Evolutionary conservation across 2,329 filamentous ascomycete species (phyloP), one percentile per base, ranked within the genome.

Genomic region (Penicillium sp.): DNA sequence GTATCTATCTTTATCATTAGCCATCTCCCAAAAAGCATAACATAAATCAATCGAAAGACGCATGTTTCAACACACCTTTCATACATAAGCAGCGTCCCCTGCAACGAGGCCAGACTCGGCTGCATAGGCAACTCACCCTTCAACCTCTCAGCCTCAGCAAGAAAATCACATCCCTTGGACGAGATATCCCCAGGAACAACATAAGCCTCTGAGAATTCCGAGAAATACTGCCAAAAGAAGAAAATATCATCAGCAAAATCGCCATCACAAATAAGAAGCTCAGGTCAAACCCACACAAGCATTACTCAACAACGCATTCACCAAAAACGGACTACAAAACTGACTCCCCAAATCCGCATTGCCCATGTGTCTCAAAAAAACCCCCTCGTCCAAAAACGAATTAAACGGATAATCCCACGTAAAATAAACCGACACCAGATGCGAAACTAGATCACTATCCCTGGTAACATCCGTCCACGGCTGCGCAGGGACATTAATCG

Each of bases 361-460:
- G 0, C 57, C 59, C 77, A 79, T 79, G 67, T 77, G 69, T 5
- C 91, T 91, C 33, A 85, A 82, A 56, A 89, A 77, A 66, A 94
- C 94, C 70, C 94, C 91, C 42, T 87, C 83, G 71, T 91, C 91
- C 72, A 97, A 93, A 40, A 94, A 82, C 19, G 84, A 87, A 74
- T 91, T 96, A 76, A 93, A 96, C n/a, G 91, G 89, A 76, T 96
- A 96, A 75, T 96, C 92, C 89, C 93, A 97, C 68, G 88, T 91
- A 77, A 96, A 96, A 78, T 97, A 97, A 86, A 96, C 89, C 73
- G 92, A 92, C 68, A 97, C 86, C 30, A 97, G 84, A 76, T 96
- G 92, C 12, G 88, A 86, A 62, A 96, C 86, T 37, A 96, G 83
- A 51, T 89, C 85, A 9, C 86, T 82, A 73, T 97, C 91, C 53